Base-by-base conservation (phyloP, 2,329 filamentous ascomycete genomes). In the Trichoderma koningii region DNA sequence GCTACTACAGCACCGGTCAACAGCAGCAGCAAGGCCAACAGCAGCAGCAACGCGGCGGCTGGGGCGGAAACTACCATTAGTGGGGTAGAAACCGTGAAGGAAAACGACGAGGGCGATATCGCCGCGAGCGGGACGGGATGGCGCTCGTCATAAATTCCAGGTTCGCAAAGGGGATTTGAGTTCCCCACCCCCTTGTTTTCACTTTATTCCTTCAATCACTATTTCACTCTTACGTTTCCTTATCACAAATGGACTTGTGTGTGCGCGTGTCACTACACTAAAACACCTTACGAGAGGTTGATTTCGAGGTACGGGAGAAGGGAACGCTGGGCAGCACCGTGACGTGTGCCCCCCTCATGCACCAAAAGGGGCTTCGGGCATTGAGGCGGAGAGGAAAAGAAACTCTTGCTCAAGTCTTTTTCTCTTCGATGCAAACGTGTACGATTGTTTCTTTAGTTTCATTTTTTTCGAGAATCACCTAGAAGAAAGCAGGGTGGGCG, bases 31-130 rank as follows among this genome's bases (percentile, higher is more conserved):
- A 81, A 66, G 77, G 78, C 55, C 73, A 76, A 66, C 74, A 73
- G 38, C 57, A 62, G 41, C 65, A 66, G 68, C 65, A 66, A 67
- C 81, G 81, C 67, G 80, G 83, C 68, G 84, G 84, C 71, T 87
- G 84, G 84, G 84, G 85, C 70, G 81, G 80, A 70, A 87, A 87
- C 80, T 87, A 87, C 79, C 79, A 83, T 70, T 80, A 81, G 75
- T 71, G 71, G 72, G 73, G 74, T 76, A 73, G 71, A 67, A 66
- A 69, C 70, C 71, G 71, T 69, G 71, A 72, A 59, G 70, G 68
- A 66, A 71, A 60, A 68, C 64, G 70, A 67, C 67, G 65, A 52
- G 64, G 67, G 45, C 63, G 28, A 56, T 52, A 65, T 44, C 67
- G 65, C 26, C 48, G 53, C 30, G 56, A 48, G 41, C 63, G 55